Percentiles rank a stretch among this genome's conserved stretches.
Conservation (phyloP, 805 yeast species). For the Kodamaea restingae region DNA sequence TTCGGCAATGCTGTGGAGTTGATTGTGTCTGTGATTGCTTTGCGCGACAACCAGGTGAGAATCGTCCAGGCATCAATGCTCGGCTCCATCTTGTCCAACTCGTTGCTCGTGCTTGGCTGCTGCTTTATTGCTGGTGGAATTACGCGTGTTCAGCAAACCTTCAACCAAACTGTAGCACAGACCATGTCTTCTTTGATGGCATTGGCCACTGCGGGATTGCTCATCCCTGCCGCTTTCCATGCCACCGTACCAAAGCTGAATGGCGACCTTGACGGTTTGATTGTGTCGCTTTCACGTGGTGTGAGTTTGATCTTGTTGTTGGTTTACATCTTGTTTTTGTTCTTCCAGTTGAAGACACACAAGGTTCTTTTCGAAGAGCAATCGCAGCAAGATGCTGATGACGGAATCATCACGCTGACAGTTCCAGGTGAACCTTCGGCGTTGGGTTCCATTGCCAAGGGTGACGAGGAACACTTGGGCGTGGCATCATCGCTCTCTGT, state of each 20-base stretch:
- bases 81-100: conserved; percentile 86
- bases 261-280: conserved; percentile 37
- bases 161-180: conserved; percentile 96
- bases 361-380: conserved; percentile 63
- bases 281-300: conserved; percentile 78
- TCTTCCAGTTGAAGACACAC: conserved; percentile 90
- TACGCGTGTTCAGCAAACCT: conserved; percentile 77
- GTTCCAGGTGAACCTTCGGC: conserved; percentile 24
- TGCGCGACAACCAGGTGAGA: conserved; percentile 78
- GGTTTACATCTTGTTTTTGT: conserved; percentile 72
- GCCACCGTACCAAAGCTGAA: conserved; percentile 59
- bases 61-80: conserved; percentile 97
- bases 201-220: conserved; percentile 79
- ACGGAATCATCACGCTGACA: conserved; percentile 33
- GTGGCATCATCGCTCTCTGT: conserved; percentile 51
- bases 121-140: conserved; percentile 92
- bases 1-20: conserved; percentile 97
- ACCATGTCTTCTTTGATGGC: conserved; percentile 95
- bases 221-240: conserved; percentile 95
- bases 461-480: conserved; percentile 40
- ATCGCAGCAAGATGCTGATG: conserved; percentile 27
- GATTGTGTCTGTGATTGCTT: conserved; percentile 88
- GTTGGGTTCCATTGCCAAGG: conserved; percentile 14
- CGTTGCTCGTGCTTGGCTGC: conserved; percentile 89
- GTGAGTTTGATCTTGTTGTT: conserved; percentile 74